Base-by-base conservation (phyloP, 2,329 filamentous ascomycete genomes). In the Rugonectria rugulosa region DNA sequence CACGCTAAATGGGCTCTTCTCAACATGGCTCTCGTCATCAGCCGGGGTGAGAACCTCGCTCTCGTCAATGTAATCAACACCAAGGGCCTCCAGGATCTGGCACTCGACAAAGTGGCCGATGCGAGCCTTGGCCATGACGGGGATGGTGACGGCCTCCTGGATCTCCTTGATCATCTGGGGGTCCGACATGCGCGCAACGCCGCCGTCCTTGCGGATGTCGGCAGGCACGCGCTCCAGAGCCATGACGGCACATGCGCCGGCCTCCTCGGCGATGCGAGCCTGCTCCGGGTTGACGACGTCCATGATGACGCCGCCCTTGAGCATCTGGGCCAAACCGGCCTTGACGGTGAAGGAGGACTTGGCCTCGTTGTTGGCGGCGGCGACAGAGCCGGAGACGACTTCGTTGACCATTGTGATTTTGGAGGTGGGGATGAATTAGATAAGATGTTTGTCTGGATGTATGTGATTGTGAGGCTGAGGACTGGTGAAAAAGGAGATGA, bases 281-380 rank as follows among this genome's bases (percentile, higher is more conserved):
- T 96, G 93, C 72, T 91, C 90, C 21, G 92, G 91, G 74, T 94
- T 91, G 61, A 96, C 92, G 55, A 98, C 95, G 77, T 99, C 95
- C 95, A 99, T 99, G 78, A 99, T 99, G 64, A 99, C 95, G 70
- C 95, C 95, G 73, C 95, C 95, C 83, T 98, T 97, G 77, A 98
- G 82, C 95, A 99, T 99, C 77, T 96, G 90, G 20, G 95, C 95
- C 63, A 99, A 82, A 56, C 94, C 95, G 49, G 92, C 90, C 85
- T 99, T 99, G 83, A 97, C 88, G 65, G 88, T 88, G 77, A 97
- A 96, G 75, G 86, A 82, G 63, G 77, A 70, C 61, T 75, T 78
- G 65, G 70, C 68, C 64, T 77, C 73, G 53, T 62, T 67, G 47
- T 62, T 70, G 59, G 64, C 51, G 48, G 66, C 59, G 53, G 69